Evolutionary conservation across 169 alveolate species (phyloP).

Genomic region (Fabrea salina): DNA sequence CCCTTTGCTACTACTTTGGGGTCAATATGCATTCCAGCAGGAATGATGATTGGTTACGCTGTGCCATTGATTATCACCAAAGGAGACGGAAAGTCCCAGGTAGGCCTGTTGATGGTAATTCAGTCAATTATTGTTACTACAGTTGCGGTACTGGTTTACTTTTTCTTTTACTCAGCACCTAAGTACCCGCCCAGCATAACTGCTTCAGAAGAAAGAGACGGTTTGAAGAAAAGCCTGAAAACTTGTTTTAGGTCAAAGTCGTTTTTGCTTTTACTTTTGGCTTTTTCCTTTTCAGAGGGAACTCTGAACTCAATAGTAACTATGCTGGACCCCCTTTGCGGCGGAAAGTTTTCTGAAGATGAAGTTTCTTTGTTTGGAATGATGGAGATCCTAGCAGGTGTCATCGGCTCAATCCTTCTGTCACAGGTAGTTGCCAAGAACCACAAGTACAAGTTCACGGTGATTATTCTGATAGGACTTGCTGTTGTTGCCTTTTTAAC

Average conservation of each 20-base stretch:
- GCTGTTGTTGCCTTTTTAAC: not conserved
- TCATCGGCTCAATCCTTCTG: constrained; percentile 35
- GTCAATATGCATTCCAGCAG: constrained; percentile 41
- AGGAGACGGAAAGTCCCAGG: constrained; percentile 30
- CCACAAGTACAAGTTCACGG: not conserved
- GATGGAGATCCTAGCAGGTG: constrained; percentile 37
- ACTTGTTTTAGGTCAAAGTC: constrained; percentile 23
- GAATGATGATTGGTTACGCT: constrained; percentile 44
- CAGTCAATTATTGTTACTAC: constrained; percentile 35
- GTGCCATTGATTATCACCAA: constrained; percentile 34
- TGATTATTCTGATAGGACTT: not conserved
- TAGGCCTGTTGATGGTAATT: constrained; percentile 37
- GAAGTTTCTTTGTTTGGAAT: constrained; percentile 37
- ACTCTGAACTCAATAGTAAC: constrained; percentile 47
- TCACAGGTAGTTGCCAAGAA: constrained; percentile 29
- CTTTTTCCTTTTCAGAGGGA: constrained; percentile 39
- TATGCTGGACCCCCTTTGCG: constrained; percentile 37
- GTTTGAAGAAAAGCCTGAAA: constrained; percentile 34
- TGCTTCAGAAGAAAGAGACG: constrained; percentile 25
- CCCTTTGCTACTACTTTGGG: constrained; percentile 51
- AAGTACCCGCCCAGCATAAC: constrained; percentile 49
- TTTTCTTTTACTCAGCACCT: constrained; percentile 40
- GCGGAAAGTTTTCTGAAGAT: constrained; percentile 42
- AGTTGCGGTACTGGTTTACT: constrained; percentile 32
- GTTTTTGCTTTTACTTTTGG: constrained; percentile 41